These are phyloP conservation scores for Suillus plorans DNA, from an alignment of 768 basidiomycete genomes.

Conservation along the genomic window DNA sequence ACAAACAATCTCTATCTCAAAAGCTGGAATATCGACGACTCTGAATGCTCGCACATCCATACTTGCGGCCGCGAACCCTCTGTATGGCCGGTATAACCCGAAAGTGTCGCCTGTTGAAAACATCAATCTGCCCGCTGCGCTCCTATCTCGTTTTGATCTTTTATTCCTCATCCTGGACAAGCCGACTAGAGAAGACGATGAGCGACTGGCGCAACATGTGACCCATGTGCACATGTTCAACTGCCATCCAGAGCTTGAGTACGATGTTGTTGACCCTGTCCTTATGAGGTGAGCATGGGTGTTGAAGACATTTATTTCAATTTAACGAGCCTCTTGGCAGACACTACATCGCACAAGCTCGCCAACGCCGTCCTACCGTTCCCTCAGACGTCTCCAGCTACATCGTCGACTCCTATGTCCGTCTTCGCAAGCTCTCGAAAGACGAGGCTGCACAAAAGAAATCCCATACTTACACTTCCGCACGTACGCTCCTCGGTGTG, in stretches of 20 bases:
- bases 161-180: slow-evolving; percentile 97
- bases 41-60: slow-evolving; percentile 97
- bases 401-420: slow-evolving; percentile 93
- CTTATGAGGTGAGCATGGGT: slow-evolving; percentile 71
- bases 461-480: slow-evolving; percentile 92
- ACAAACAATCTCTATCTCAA: slow-evolving; percentile 99
- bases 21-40: slow-evolving; percentile 98
- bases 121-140: slow-evolving; percentile 96
- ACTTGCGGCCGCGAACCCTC: slow-evolving; percentile 95
- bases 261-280: slow-evolving; percentile 81
- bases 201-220: slow-evolving; percentile 94
- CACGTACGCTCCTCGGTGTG: slow-evolving; percentile 92
- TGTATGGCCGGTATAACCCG: slow-evolving; percentile 97
- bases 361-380: slow-evolving; percentile 86
- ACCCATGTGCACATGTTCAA: slow-evolving; percentile 98
- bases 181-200: slow-evolving; percentile 92
- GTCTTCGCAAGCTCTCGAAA: slow-evolving; percentile 89
- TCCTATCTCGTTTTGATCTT: slow-evolving; percentile 94
- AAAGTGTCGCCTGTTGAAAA: slow-evolving; percentile 98
- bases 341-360: slow-evolving; percentile 93
- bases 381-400: slow-evolving; percentile 87
- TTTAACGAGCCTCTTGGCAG: slow-evolving; percentile 38
- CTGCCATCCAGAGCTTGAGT: slow-evolving; percentile 79
- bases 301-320: background rate
- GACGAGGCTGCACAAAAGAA: slow-evolving; percentile 88